Conservation (phyloP, 1,139 yeast genomes). For the Tardiomyces blankii region DNA sequence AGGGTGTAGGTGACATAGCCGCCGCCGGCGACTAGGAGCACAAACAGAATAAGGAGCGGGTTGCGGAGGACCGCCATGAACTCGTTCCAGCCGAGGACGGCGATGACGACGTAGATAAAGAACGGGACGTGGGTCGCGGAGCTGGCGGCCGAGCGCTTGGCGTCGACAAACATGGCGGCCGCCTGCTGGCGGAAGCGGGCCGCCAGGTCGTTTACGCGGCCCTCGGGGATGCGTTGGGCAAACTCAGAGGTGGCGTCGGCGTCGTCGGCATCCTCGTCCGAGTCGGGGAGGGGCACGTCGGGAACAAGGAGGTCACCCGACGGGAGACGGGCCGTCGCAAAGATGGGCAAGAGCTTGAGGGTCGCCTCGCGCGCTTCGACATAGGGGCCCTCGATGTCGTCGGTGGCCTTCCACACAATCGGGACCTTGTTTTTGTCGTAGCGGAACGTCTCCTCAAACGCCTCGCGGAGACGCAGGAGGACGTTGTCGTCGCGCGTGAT, state of each 20-base stretch:
- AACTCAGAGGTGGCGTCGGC: slow-evolving; percentile 37
- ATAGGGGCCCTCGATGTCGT: slow-evolving; percentile 61
- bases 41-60: slow-evolving; percentile 53
- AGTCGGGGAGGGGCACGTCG: slow-evolving; percentile 33
- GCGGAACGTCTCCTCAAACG: slow-evolving; percentile 73
- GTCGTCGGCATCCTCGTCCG: slow-evolving; percentile 22
- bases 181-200: slow-evolving; percentile 63
- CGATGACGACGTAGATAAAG: slow-evolving; percentile 61
- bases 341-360: slow-evolving; percentile 44
- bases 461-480: slow-evolving; percentile 27
- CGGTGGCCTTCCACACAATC: slow-evolving; percentile 62
- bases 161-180: slow-evolving; percentile 75
- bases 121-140: slow-evolving; percentile 64
- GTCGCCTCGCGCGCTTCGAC: slow-evolving; percentile 49
- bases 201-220: slow-evolving; percentile 47
- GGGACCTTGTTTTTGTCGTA: slow-evolving; percentile 82
- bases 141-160: slow-evolving; percentile 34
- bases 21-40: slow-evolving; percentile 48
- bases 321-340: slow-evolving; percentile 44
- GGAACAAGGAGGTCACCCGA: slow-evolving; percentile 49
- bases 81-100: slow-evolving; percentile 92
- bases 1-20: slow-evolving; percentile 57
- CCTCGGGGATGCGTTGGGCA: slow-evolving; percentile 45
- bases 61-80: slow-evolving; percentile 78
- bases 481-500: slow-evolving; percentile 28